Base-by-base conservation (phyloP, 2,329 filamentous ascomycete genomes). In the Neonectria coccinea region DNA sequence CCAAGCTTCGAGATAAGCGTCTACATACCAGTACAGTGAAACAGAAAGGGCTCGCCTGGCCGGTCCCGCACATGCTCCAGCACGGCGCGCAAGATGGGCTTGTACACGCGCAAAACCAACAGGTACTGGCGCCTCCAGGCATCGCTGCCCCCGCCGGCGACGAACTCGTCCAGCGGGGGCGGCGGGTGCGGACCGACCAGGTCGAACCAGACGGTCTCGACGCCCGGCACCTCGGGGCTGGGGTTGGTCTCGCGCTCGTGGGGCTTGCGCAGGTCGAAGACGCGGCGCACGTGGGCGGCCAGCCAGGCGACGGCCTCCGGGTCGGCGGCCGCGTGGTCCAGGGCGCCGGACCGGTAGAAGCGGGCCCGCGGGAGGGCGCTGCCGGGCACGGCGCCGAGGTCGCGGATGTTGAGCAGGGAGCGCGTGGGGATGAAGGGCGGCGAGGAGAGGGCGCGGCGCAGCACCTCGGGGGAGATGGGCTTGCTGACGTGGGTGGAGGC, bases 21-120 rank as follows among this genome's bases (percentile, higher is more conserved):
- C 25, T 22, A 75, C 80, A 69, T 69, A 85, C 85, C 85, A 9
- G 82, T 86, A 72, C 85, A 88, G 72, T 88, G 86, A 44, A 88
- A 82, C 52, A 87, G 65, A 63, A 86, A 80, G 16, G 80, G 78
- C 70, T 84, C 79, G 1, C 71, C 62, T 8, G 81, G 80, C 11
- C 77, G 75, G 65, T 87, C 84, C 54, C 82, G 76, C 10, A 87
- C 76, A 62, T 83, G 81, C 70, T 84, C 79, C 27, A 88, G 76
- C 6, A 88, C 76, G 7, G 78, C 79, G 42, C 73, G 78, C 68
- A 85, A 81, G 20, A 76, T 79, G 7, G 77, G 77, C 56, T 61
- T 68, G 70, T 86, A 86, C 16, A 78, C 74, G 9, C 78, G 70
- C 52, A 84, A 68, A 48, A 86, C 79, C 56, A 81, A 79, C 63